Conservation (phyloP, 176 grass and related monocot genomes). For the Luzula sylvatica region DNA sequence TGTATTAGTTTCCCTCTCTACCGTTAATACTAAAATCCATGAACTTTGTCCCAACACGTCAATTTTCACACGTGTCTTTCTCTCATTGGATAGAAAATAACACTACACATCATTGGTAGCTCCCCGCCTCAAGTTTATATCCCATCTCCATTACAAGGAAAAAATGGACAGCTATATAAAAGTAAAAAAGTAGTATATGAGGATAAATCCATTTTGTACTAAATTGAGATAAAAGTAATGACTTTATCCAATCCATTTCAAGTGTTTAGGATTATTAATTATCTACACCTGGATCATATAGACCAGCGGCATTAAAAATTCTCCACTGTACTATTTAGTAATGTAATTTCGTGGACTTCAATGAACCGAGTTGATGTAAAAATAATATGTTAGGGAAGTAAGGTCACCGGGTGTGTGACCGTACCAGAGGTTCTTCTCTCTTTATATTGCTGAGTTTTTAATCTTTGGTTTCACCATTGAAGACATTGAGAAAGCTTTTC, state of each 20-base stretch:
- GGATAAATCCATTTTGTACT: not conserved
- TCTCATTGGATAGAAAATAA: not conserved
- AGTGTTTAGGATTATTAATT: not conserved
- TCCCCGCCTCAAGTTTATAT: not conserved
- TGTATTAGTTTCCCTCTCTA: too few relatives aligned
- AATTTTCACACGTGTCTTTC: not conserved
- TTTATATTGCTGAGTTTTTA: not conserved
- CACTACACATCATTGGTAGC: not conserved
- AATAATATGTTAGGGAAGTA: not conserved
- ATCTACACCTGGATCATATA: not conserved
- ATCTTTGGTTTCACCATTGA: too few relatives aligned
- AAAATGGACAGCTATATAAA: not conserved
- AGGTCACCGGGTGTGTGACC: not conserved
- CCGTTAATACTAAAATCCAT: not conserved
- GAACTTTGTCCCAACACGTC: constrained; percentile 1
- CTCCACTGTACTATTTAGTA: too few relatives aligned
- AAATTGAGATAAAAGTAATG: not conserved
- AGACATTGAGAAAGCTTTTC: too few relatives aligned
- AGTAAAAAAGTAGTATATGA: too few relatives aligned
- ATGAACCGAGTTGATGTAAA: not conserved
- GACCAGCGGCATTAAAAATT: too few relatives aligned
- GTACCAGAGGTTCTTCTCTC: not conserved
- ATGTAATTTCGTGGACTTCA: not conserved
- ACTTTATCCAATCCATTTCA: too few relatives aligned
- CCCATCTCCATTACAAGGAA: not conserved